Percentiles rank a stretch among this genome's conserved stretches.
Conservation (phyloP, 331 rosid species). For the Saraca asoca region DNA sequence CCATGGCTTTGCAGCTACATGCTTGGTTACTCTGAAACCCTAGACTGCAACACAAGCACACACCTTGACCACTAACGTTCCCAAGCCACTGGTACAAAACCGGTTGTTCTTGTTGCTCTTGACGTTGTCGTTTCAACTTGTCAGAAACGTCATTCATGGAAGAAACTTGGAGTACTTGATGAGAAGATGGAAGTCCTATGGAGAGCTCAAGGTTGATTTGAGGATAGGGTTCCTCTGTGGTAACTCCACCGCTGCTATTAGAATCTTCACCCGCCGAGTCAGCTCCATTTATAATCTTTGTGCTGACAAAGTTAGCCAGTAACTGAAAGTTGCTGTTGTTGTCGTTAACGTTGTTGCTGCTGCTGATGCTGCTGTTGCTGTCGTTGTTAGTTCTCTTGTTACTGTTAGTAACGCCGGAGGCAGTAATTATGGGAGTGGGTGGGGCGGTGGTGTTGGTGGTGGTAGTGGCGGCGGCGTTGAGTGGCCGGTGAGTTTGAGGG, state of each 20-base stretch:
- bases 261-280: constrained; percentile 35
- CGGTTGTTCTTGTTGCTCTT: constrained; percentile 2
- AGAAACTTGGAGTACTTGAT: not conserved
- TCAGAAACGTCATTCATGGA: not conserved
- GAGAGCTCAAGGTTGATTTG: constrained; percentile 51
- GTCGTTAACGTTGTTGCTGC: not conserved
- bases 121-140: constrained; percentile 16
- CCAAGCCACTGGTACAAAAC: constrained; percentile 14
- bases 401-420: not conserved
- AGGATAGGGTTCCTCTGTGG: constrained; percentile 32
- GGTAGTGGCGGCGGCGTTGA: not conserved
- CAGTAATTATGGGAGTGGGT: not conserved
- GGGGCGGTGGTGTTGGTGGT: not conserved
- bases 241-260: constrained; percentile 42
- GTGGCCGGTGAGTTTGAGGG: not conserved
- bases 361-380: not conserved
- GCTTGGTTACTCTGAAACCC: constrained; percentile 31
- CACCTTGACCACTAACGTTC: constrained; percentile 12
- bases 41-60: constrained; percentile 36
- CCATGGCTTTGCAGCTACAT: constrained; percentile 31
- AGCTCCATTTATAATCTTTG: not conserved
- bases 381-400: not conserved
- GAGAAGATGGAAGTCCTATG: constrained; percentile 35
- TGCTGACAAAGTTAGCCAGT: not conserved
- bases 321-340: not conserved